Evolutionary conservation across 148 eudicot species (phyloP), one percentile per base, ranked within the genome.

Genomic region (Rhododendron griersonianum): DNA sequence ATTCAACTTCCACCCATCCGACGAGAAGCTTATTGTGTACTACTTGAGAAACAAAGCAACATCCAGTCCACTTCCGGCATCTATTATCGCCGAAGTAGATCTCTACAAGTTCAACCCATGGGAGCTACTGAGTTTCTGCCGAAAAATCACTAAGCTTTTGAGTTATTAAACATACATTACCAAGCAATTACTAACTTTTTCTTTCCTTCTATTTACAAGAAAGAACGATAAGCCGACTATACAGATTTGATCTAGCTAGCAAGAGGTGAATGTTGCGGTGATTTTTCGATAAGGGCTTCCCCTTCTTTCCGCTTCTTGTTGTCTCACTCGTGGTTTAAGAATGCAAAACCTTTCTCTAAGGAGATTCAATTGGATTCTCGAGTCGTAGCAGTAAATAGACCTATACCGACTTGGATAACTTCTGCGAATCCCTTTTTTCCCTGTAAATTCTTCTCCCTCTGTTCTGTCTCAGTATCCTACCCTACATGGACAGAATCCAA

Each of bases 51-150:
- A n/a, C n/a, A n/a, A n/a, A n/a, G n/a, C n/a, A n/a, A n/a, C n/a
- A n/a, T n/a, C n/a, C n/a, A n/a, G n/a, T n/a, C n/a, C n/a, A n/a
- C n/a, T n/a, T 18, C 89, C 90, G 19, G 89, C 81, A 50, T 84
- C 89, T 6, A 84, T 87, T 37, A 81, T 89, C 67, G 85, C 85
- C 37, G 87, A 87, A 23, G 87, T 89, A 30, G 90, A 89, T 82
- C 88, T 89, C 28, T 89, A 89, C 78, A 89, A 87, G 81, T 89
- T 74, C 75, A 86, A 81, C 89, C 89, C 90, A 35, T 89, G 90
- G 90, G 87, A 89, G 51, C 83, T 89, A 63, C 87, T 89, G 61
- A 69, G 90, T 89, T 55, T 74, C 85, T 89, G 28, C 25, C 13
- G 19, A 19, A 83, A 47, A 65, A 65, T 75, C 35, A 44, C 14